Conservation (phyloP, 257 asterid species). For the Nicotiana obtusifolia region DNA sequence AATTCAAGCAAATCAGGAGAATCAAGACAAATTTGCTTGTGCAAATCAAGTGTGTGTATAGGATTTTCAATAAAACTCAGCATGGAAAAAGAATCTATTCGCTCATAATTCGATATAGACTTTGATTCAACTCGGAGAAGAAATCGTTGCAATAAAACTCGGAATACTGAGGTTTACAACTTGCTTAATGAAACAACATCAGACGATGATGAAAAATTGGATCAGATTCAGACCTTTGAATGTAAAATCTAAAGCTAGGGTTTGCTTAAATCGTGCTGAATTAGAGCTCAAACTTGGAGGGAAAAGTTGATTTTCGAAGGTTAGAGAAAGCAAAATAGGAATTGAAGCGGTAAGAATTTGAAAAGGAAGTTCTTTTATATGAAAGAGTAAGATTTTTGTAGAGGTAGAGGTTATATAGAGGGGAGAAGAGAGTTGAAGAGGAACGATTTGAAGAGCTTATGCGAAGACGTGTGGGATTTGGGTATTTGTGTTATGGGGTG, state of each 20-base stretch:
- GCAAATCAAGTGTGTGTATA: neutral
- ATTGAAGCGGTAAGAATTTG: slow-evolving; percentile 44
- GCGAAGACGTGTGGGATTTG: slow-evolving; percentile 18
- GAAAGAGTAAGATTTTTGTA: slow-evolving; percentile 15
- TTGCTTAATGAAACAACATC: neutral
- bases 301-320: neutral
- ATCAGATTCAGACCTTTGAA: neutral
- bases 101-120: neutral
- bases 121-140: neutral
- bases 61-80: neutral
- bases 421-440: slow-evolving; percentile 9
- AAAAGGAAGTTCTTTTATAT: slow-evolving; percentile 33
- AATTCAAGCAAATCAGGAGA: neutral
- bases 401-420: slow-evolving; percentile 15
- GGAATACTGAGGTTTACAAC: neutral
- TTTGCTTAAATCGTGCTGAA: slow-evolving; percentile 9
- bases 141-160: neutral
- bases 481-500: slow-evolving; percentile 12
- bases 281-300: neutral
- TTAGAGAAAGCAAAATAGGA: neutral
- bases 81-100: neutral
- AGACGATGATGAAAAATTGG: neutral
- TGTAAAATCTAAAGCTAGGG: slow-evolving; percentile 28
- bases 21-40: neutral
- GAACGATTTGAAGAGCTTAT: slow-evolving; percentile 7